Conservation (phyloP, 169 alveolate species). For the Eimeria zaria region DNA sequence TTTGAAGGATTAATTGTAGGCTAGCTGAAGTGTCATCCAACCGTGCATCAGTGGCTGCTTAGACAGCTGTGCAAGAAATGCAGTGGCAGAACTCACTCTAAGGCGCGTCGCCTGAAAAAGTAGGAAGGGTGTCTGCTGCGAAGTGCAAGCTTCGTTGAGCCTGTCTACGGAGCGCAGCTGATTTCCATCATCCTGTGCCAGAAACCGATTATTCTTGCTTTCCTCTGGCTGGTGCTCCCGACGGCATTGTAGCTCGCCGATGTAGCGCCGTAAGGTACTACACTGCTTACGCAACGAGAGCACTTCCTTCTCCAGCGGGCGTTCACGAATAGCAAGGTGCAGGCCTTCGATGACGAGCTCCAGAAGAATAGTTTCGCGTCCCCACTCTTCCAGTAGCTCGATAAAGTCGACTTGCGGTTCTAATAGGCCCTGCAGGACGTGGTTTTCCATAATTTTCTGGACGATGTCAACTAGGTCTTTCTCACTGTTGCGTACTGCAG, state of each 20-base stretch:
- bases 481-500: neutral
- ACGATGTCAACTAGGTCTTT: neutral
- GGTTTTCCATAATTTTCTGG: neutral
- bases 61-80: too few relatives aligned
- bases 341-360: conserved; percentile 42
- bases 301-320: neutral
- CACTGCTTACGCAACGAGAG: conserved; percentile 18
- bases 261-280: conserved; percentile 9
- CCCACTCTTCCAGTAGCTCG: conserved; percentile 75
- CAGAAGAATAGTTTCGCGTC: conserved; percentile 30
- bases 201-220: neutral
- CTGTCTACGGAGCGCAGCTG: neutral
- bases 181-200: neutral
- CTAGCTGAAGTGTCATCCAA: neutral
- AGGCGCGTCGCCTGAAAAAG: conserved; percentile 46
- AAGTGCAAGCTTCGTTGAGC: neutral
- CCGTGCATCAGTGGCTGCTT: neutral
- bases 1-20: neutral
- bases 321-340: conserved; percentile 41
- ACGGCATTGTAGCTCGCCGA: neutral
- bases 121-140: conserved; percentile 39
- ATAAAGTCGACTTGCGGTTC: conserved; percentile 71
- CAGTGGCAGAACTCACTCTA: neutral
- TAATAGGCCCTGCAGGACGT: conserved; percentile 49
- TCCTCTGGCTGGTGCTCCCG: neutral